Evolutionary conservation across 2,329 filamentous ascomycete genomes (phyloP), one percentile per base, ranked within the genome.

Genomic region (Lachnellula hyalina): DNA sequence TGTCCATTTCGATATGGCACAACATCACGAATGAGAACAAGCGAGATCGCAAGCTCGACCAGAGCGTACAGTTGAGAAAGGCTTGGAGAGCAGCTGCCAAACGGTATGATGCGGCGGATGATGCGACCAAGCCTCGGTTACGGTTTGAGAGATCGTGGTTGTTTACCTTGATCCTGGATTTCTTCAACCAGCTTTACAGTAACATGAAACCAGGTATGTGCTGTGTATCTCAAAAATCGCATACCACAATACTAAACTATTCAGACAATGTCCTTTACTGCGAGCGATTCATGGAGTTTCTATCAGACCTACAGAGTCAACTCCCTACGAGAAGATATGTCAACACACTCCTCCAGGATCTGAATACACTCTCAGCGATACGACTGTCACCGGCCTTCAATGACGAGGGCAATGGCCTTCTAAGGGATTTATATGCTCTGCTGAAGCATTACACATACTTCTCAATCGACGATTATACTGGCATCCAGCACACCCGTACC

Each of bases 1-100:
- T 99, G 19, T 94, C 91, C 12, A 96, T 99, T 64, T 87, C 89
- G 1, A 90, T 94, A 65, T 99, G 94, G 94, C 90, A 97, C 67
- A 95, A 96, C 68, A 75, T 99, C 38, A 88, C 89, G 32, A 88
- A 82, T 54, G 90, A 95, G 35, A 79, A 81, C 55, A 82, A 85
- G 59, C 83, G 90, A 62, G 89, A 96, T 52, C 75, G 76, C 35
- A 82, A 85, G 53, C 78, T 99, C 32, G 84, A 89, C 44, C 85
- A 89, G 62, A 81, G 82, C 47, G 73, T 83, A n/a, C 85, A 89
- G 61, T 73, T 96, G 64, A 86, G 83, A 68, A 97, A 96, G 70
- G 87, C 90, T 49, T 99, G 94, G 94, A 86, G 90, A 65, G 90
- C 92, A 8, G 81, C 91, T 1, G 80, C 79, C 19, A 96, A 96